Base-by-base conservation (phyloP, 1,284 basidiomycete species). In the Agaricales sp. region DNA sequence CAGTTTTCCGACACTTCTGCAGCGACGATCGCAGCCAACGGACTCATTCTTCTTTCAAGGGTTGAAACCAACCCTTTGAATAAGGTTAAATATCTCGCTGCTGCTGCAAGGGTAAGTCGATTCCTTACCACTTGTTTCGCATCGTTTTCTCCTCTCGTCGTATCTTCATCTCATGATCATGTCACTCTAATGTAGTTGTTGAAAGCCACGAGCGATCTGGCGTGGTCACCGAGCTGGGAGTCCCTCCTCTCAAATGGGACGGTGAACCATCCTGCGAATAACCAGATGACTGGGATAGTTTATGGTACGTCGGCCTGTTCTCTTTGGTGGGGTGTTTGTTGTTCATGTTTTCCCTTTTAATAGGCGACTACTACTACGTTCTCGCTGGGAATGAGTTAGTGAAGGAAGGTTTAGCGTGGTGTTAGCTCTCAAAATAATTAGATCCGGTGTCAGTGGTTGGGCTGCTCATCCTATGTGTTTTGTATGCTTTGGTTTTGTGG, bases 161-260 rank as follows among this genome's bases (percentile, higher is more conserved):
- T n/a, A n/a, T n/a, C n/a, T n/a, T n/a, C n/a, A n/a, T 20, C 19
- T n/a, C n/a, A n/a, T n/a, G n/a, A n/a, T n/a, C n/a, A n/a, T n/a
- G n/a, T n/a, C 37, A 30, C 43, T 25, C 16, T 22, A 20, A n/a
- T 24, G n/a, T n/a, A 80, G 73, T 67, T 85, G 26, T 58, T 85
- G 50, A 61, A 61, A 49, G 67, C 69, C 47, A 77, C 73, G 22
- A 78, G 73, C 2, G 59, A 62, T 12, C 59, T 80, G n/a, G 78
- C 77, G 1, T 82, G 78, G 77, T 63, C 65, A 14, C 73, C 75
- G 2, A 61, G 66, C 12, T 84, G 79, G 75, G 69, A 81, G 53
- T 80, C 77, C 55, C 59, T 85, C 20, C 63, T 85, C 25, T 76
- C 79, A 1, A 83, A 84, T 55, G 81, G 79, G 21, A 84, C 82